Conservation (phyloP, 768 basidiomycete species). For the Rhodotorula babjevae region DNA sequence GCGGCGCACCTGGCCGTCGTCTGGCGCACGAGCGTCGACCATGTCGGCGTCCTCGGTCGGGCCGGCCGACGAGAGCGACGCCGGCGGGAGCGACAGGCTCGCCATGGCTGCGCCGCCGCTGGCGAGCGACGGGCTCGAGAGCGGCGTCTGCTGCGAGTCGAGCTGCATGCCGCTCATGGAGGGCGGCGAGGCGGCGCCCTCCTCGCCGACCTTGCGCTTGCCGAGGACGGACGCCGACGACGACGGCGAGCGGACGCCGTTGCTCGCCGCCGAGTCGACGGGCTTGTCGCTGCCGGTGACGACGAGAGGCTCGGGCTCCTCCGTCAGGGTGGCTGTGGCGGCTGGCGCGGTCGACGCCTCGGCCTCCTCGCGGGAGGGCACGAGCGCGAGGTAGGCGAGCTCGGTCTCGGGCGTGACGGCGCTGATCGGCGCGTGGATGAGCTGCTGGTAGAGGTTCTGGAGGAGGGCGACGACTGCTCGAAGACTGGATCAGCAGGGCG, state of each 20-base stretch:
- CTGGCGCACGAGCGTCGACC: not conserved
- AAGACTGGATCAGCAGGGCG: not conserved
- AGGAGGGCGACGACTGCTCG: constrained; percentile 70
- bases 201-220: constrained; percentile 37
- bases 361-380: constrained; percentile 84
- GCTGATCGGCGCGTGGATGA: constrained; percentile 62
- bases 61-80: not conserved
- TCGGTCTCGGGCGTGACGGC: constrained; percentile 79
- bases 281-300: not conserved
- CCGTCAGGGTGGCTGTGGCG: not conserved
- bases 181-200: constrained; percentile 4
- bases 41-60: not conserved
- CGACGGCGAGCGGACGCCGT: constrained; percentile 10
- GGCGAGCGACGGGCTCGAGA: not conserved
- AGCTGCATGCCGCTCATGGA: constrained; percentile 7
- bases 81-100: not conserved
- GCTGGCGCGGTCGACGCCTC: constrained; percentile 53
- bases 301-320: not conserved
- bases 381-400: constrained; percentile 82
- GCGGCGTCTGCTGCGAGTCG: not conserved
- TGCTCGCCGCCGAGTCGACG: not conserved
- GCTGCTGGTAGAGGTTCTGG: constrained; percentile 68
- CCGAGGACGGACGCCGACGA: constrained; percentile 34
- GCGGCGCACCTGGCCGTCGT: not conserved
- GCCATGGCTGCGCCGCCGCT: not conserved